Evolutionary conservation across 306 rosid species (phyloP).

Genomic region (Glycine soja): DNA sequence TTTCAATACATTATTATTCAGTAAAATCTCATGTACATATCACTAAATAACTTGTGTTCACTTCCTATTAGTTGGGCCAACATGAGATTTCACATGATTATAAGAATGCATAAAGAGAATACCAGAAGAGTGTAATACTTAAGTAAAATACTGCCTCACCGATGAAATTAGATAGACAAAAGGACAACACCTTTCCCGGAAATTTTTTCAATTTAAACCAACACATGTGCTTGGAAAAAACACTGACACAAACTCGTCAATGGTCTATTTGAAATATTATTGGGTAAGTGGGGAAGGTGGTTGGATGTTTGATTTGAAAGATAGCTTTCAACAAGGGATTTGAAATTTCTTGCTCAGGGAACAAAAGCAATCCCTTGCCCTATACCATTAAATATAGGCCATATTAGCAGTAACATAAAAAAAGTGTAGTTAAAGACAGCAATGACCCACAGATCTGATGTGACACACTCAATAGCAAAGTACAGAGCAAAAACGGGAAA

Average conservation of each 20-base stretch:
- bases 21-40: background rate
- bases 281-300: background rate
- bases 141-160: background rate
- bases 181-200: background rate
- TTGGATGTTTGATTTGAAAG: slow-evolving; percentile 19
- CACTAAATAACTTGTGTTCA: background rate
- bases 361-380: too few relatives aligned
- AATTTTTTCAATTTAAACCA: slow-evolving; percentile 18
- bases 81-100: background rate
- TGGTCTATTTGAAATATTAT: slow-evolving; percentile 3
- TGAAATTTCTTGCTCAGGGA: background rate
- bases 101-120: background rate
- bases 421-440: background rate
- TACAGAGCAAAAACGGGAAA: background rate
- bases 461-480: slow-evolving; percentile 3
- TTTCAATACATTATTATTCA: background rate
- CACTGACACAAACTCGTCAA: background rate
- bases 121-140: background rate
- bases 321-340: background rate
- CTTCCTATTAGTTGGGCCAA: background rate
- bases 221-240: background rate
- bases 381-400: too few relatives aligned
- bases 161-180: background rate
- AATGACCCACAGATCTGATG: slow-evolving; percentile 21
- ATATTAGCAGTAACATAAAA: background rate